Percentiles rank a stretch among this genome's conserved stretches.
Conservation (phyloP, 306 rosid genomes). For the Vachellia collinsii region DNA sequence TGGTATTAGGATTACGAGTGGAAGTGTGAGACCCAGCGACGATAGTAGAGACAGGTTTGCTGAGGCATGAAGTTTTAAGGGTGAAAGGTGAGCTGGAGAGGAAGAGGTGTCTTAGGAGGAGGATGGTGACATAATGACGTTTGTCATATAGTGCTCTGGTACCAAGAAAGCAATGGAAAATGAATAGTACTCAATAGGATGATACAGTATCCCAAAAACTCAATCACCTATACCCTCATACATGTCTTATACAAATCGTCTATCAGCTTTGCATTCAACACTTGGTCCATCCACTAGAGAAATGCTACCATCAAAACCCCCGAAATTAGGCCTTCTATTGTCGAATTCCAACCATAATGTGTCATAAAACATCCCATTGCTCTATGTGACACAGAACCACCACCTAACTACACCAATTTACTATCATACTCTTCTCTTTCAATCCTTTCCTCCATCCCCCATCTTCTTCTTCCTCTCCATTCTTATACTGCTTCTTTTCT, state of each 20-base stretch:
- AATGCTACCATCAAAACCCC: constrained; percentile 2
- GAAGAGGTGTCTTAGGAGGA: no score
- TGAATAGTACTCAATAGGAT: no score
- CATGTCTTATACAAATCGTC: not conserved
- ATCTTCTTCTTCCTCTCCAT: not conserved
- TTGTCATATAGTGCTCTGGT: no score
- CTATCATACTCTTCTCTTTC: constrained; percentile 36
- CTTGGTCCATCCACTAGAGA: not conserved
- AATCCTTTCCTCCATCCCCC: not conserved
- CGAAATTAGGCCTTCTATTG: not conserved
- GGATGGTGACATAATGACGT: no score
- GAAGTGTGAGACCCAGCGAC: no score
- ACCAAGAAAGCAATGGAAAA: no score
- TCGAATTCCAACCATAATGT: constrained; percentile 6
- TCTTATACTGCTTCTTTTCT: not conserved
- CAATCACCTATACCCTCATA: no score
- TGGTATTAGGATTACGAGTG: no score
- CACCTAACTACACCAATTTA: constrained; percentile 46
- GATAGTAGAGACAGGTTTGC: no score
- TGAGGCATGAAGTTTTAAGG: no score
- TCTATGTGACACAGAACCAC: constrained; percentile 36
- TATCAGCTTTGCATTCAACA: not conserved
- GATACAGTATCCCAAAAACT: no score
- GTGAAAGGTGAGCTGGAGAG: no score
- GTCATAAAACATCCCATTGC: constrained; percentile 6